Base-by-base conservation (phyloP, 1,139 yeast species). In the Scheffersomyces cryptocercus region DNA sequence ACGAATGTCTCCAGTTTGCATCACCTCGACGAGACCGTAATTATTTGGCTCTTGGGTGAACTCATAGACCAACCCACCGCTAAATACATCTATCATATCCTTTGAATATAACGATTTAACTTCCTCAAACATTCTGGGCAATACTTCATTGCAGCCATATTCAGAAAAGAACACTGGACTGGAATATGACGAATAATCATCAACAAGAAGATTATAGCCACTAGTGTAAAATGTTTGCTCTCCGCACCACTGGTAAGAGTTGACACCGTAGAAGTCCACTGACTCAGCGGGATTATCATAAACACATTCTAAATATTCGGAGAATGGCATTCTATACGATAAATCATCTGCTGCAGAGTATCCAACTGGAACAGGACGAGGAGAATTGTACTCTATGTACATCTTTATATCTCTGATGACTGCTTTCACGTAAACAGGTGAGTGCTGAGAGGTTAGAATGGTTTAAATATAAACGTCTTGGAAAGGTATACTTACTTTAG, bases 161-260 rank as follows among this genome's bases (percentile, higher is more conserved):
- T 93, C 99, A 3, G 97, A 88, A 48, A 93, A 80, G 64, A 93
- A 85, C 1, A 93, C 75, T 2, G 99, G 99, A 50, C 82, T 79
- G 1, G 88, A 67, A 57, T 80, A 88, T 37, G 77, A 76, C 32
- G 68, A 60, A 61, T 89, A 93, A 53, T 87, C 90, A 42, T 78
- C 74, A 14, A 88, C 91, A 46, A 91, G 77, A 30, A 73, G 67
- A 54, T 85, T 79, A 64, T 89, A 93, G 1, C 98, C 99, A 54
- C 96, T 85, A 9, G 86, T 74, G 47, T 81, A 69, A 64, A 88
- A 87, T 3, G 95, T 84, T 55, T 88, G 93, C 38, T 81, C 79
- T 5, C 99, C 99, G 69, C 99, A 93, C 99, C 99, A 93, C 62
- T 90, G 96, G 64, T 93, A 93, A 0, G 96, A 85, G 63, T 93